Evolutionary conservation across 495 filamentous ascomycete genomes (phyloP).

Genomic region (Lophium mytilinum): DNA sequence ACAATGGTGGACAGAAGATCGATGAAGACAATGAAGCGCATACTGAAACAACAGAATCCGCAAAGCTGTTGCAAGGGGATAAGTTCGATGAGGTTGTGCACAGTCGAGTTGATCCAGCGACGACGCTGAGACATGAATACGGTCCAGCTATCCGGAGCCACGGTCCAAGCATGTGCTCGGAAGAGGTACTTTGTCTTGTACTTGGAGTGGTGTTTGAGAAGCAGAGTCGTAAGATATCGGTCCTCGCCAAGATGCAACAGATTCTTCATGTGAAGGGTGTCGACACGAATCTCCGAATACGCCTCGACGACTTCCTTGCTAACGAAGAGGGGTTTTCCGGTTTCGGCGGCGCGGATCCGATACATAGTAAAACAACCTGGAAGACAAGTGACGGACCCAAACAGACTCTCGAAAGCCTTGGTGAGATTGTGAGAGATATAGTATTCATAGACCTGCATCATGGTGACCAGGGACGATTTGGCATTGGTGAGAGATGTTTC

Average conservation of each 20-base stretch:
- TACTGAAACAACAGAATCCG: constrained; percentile 99
- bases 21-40: constrained; percentile 96
- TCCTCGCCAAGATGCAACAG: constrained; percentile 90
- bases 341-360: constrained; percentile 86
- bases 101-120: constrained; percentile 98
- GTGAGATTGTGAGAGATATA: constrained; percentile 97
- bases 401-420: constrained; percentile 97
- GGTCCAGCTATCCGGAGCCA: constrained; percentile 84
- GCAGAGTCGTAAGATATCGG: constrained; percentile 89
- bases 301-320: constrained; percentile 78
- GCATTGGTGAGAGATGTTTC: constrained; percentile 91
- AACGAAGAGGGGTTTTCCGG: constrained; percentile 91
- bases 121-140: constrained; percentile 97
- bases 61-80: constrained; percentile 89
- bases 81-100: constrained; percentile 95
- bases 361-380: constrained; percentile 99
- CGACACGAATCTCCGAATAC: constrained; percentile 87
- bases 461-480: constrained; percentile 85
- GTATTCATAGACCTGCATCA: constrained; percentile 99
- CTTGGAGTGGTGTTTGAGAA: constrained; percentile 83
- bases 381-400: constrained; percentile 94
- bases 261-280: constrained; percentile 99
- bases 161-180: constrained; percentile 86
- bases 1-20: constrained; percentile 88
- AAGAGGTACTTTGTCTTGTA: constrained; percentile 98